Evolutionary conservation across 352 stramenopile genomes (phyloP), one percentile per base, ranked within the genome.

Genomic region (Globisporangium abappressorium): DNA sequence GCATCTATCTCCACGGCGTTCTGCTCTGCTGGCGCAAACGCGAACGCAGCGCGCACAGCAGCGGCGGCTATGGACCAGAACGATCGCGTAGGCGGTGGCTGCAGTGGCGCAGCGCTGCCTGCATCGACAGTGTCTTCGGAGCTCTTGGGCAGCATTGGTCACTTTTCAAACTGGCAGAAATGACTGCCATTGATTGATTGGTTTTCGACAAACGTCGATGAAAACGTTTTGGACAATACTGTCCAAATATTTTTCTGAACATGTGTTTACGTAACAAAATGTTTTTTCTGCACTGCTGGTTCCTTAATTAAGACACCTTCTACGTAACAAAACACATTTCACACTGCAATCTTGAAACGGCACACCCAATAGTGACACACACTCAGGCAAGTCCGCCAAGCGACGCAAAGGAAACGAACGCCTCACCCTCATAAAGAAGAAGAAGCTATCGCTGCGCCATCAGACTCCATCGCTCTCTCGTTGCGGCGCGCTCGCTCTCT

Each of bases 401-500:
- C 49, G 49, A 30, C 49, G 49, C n/a, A 56, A 56, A 56, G 49
- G 49, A 56, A 56, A 56, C 49, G n/a, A 56, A 46, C 38, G 38
- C 38, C 49, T 56, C n/a, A 26, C 46, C 30, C 30, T 4, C 30
- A 6, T 14, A 30, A 56, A 56, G 49, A 24, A 55, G 47, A 26
- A 55, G n/a, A 26, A 56, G 49, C 22, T 20, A 7, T 28, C 49
- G 8, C n/a, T 8, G 22, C 51, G 3, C 51, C 1, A 7, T 33
- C 51, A 43, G 11, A 33, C 51, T 34, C 51, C 41, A 49, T 49
- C 41, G 15, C 5, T 57, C 12, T 56, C 24, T 34, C 51, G 34
- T 34, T 57, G 51, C 51, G 26, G 51, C 51, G 22, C 24, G 33
- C 51, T 20, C 51, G 34, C 9, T 57, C 22, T n/a, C 41, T 43